These are phyloP conservation scores for Oryza meyeriana DNA, from an alignment of 176 grass and related monocot genomes.

Conservation along the genomic window DNA sequence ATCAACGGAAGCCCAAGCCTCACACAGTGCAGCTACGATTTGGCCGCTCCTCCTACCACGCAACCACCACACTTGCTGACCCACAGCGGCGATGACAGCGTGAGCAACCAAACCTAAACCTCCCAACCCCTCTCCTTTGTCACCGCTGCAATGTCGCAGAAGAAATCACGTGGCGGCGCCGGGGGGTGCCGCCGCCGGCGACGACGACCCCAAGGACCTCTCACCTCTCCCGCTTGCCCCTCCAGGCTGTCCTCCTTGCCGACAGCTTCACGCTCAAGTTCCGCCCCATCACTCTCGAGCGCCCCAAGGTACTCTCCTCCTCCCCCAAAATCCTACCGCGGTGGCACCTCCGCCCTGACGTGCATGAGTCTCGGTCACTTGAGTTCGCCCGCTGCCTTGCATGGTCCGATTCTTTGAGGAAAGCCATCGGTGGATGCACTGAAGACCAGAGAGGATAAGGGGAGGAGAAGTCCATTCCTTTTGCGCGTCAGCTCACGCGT, in stretches of 20 bases:
- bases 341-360: background rate
- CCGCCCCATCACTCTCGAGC: conserved; percentile 80
- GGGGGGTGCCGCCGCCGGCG: conserved; percentile 29
- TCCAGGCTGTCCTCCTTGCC: conserved; percentile 91
- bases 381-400: background rate
- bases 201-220: conserved; percentile 75
- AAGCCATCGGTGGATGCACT: too few relatives aligned
- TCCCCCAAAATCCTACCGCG: background rate
- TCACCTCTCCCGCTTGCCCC: conserved; percentile 53
- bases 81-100: conserved; percentile 32
- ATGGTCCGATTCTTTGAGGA: too few relatives aligned
- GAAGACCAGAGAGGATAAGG: too few relatives aligned
- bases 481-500: too few relatives aligned
- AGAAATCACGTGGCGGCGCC: conserved; percentile 51
- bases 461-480: too few relatives aligned
- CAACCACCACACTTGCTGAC: background rate
- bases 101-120: conserved; percentile 38
- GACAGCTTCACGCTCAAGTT: conserved; percentile 88
- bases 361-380: background rate
- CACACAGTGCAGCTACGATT: background rate
- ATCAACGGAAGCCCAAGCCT: background rate
- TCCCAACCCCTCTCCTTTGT: conserved; percentile 3
- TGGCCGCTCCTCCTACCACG: background rate
- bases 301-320: conserved; percentile 69
- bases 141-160: conserved; percentile 56